phyloP scores from a whole-genome alignment of 2,329 filamentous ascomycete species.

The Leptographium lundbergii region DNA sequence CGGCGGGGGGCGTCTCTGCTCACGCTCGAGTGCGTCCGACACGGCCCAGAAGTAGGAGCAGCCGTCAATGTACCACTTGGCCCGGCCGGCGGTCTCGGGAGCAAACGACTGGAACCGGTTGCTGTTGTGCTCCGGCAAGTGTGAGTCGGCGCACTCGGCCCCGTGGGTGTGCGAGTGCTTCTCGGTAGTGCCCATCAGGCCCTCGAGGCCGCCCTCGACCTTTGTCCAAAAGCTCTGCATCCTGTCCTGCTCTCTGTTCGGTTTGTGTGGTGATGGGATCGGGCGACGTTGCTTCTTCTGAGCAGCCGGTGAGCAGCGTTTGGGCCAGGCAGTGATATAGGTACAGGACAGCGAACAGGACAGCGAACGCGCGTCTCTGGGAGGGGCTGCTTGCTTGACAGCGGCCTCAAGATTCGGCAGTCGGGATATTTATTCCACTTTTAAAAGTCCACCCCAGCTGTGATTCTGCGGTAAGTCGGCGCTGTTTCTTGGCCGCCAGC shows the following conservation, averaged over 20 bases:
- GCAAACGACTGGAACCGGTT: slow-evolving; percentile 59
- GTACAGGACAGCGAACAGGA: background rate
- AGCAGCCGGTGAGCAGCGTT: too few species aligned
- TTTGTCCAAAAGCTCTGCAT: slow-evolving; percentile 32
- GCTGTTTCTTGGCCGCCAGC: background rate
- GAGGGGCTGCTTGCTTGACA: background rate
- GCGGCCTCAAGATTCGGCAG: background rate
- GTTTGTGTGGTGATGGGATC: too few species aligned
- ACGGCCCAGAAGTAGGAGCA: slow-evolving; percentile 81
- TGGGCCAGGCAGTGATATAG: too few species aligned
- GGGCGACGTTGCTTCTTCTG: too few species aligned
- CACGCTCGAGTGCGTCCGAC: slow-evolving; percentile 59
- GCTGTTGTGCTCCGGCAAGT: slow-evolving; percentile 27
- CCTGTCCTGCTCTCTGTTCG: background rate
- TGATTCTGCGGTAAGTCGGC: background rate
- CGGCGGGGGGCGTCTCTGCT: background rate
- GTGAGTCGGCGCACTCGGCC: slow-evolving; percentile 26
- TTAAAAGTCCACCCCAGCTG: background rate
- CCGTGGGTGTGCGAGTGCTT: slow-evolving; percentile 33
- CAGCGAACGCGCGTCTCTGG: background rate
- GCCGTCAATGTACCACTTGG: slow-evolving; percentile 82
- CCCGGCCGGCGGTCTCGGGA: slow-evolving; percentile 56
- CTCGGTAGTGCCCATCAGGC: slow-evolving; percentile 23
- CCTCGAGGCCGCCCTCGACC: slow-evolving; percentile 28
- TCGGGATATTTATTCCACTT: background rate